Base-by-base conservation (phyloP, 164 flowering plant genomes). In the Houttuynia cordata region DNA sequence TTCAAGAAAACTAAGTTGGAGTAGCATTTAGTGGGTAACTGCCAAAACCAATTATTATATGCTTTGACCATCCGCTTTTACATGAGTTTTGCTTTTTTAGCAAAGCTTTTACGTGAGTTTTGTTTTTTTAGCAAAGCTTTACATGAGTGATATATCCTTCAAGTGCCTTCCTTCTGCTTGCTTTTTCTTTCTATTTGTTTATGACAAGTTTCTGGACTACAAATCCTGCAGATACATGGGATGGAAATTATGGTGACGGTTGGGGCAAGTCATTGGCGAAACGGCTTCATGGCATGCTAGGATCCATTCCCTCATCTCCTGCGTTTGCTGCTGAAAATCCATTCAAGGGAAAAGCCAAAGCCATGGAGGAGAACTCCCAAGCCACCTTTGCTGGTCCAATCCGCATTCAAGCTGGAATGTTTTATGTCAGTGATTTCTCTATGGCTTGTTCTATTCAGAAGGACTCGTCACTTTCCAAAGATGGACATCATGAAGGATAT, bases 251-350 rank as follows among this genome's bases (percentile, higher is more conserved):
- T 8, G 34, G 30, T 24, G 57, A 15, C 5, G 18, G 34, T 54
- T 23, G 57, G 57, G 57, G 57, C 30, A 54, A 54, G 57, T 24
- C 18, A 22, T 53, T 22, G 34, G 37, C 34, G 10, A 54, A 54
- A 24, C 30, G 34, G 14, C 57, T 54, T 3, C 57, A 24, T 54
- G 34, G 57, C 34, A 54, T 54, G 57, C 30, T 54, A 30, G 57
- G 57, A 6, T 54, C 57, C 17, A 54, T 54, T 23, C 57, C 57
- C 34, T 54, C 57, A 30, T 30, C 57, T 24, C 57, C 57, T 54
- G 57, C 57, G 30, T 54, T 54, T 54, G 57, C 57, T 54, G 57
- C 57, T 54, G 57, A 54, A 23, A 30, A 24, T 24, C 57, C 57
- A 19, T 21, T 23, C 23, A 54, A 54, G 30, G 34, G 57, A 30